Conservation (phyloP, 169 alveolate species). For the Eimeria necatrix region DNA sequence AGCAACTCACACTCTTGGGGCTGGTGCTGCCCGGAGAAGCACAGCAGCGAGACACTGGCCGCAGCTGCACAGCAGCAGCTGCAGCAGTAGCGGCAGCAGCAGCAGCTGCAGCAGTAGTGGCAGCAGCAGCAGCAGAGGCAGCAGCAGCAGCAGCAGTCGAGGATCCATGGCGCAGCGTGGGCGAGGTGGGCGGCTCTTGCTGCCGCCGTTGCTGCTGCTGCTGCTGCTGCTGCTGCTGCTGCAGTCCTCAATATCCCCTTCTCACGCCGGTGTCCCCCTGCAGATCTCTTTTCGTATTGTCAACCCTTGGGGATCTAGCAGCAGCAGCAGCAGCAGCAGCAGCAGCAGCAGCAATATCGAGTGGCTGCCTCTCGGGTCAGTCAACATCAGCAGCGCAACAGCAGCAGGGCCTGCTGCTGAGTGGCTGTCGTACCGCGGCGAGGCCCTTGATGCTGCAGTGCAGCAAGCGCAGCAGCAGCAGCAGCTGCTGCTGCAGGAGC, state of each 20-base stretch:
- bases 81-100: background rate
- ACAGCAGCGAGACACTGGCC: background rate
- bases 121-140: conserved; percentile 21
- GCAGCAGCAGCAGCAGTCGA: conserved; percentile 20
- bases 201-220: conserved; percentile 30
- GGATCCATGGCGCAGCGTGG: conserved; percentile 19
- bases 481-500: conserved; percentile 4
- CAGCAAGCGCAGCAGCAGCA: conserved; percentile 18
- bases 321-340: conserved; percentile 48
- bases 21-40: no score
- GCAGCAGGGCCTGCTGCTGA: conserved; percentile 54
- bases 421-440: background rate
- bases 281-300: conserved; percentile 4
- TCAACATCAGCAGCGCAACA: background rate
- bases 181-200: background rate
- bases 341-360: conserved; percentile 44
- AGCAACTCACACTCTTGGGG: no score
- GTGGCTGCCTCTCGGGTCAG: conserved; percentile 1
- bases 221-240: background rate
- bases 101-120: background rate
- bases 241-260: background rate
- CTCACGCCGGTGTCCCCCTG: background rate
- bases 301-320: conserved; percentile 11
- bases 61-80: conserved; percentile 35
- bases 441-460: conserved; percentile 22